These are phyloP conservation scores for Termitomyces titanicus DNA, from an alignment of 768 basidiomycete species.

Conservation along the genomic window DNA sequence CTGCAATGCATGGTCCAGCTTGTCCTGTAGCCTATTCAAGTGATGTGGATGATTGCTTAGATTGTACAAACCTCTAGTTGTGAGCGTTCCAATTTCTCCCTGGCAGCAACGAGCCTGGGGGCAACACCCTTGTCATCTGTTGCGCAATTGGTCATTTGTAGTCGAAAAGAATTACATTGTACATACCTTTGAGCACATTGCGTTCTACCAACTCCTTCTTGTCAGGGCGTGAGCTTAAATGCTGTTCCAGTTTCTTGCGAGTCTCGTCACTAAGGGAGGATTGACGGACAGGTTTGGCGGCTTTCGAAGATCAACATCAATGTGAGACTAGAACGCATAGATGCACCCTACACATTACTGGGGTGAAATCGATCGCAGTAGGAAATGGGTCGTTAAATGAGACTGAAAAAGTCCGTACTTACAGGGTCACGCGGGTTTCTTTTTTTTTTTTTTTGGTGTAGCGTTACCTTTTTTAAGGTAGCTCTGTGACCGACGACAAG, in stretches of 20 bases:
- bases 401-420: no score
- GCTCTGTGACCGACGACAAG: no score
- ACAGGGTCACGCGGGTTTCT: conserved; percentile 6
- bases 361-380: background rate
- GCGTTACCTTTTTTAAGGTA: no score
- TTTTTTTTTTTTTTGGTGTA: no score
- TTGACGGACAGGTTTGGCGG: conserved; percentile 5
- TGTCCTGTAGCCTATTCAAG: conserved; percentile 39
- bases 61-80: conserved; percentile 52
- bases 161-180: background rate
- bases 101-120: conserved; percentile 56
- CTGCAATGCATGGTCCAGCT: conserved; percentile 57
- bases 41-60: background rate
- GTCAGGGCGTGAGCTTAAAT: conserved; percentile 51
- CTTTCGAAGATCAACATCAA: background rate
- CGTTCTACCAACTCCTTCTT: conserved; percentile 60
- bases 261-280: conserved; percentile 23
- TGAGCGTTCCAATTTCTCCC: conserved; percentile 54
- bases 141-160: conserved; percentile 3
- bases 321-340: background rate
- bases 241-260: conserved; percentile 46
- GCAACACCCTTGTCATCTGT: conserved; percentile 60
- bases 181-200: conserved; percentile 64
- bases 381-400: background rate
- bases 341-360: conserved; percentile 6